Evolutionary conservation across 2,329 filamentous ascomycete genomes (phyloP).

Genomic region (Fusarium sp.): DNA sequence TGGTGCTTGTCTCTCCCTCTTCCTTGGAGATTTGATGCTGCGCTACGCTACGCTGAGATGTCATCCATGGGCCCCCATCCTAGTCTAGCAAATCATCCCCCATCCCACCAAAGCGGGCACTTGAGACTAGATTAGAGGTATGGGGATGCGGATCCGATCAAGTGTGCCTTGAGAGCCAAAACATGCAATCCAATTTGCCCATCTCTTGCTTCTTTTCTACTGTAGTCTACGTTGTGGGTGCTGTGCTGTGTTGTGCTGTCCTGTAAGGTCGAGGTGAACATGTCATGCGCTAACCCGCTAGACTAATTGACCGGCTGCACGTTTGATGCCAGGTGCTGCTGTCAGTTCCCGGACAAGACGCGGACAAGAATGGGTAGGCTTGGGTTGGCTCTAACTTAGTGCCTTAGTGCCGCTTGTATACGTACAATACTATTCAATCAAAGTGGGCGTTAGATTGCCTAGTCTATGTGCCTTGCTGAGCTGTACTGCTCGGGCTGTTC

Average conservation of each 20-base stretch:
- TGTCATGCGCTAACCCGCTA: slow-evolving; percentile 38
- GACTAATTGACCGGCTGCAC: slow-evolving; percentile 41
- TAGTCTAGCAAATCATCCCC: background rate
- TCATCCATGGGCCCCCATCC: slow-evolving; percentile 26
- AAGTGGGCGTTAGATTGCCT: no score
- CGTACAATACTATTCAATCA: background rate
- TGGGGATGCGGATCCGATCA: slow-evolving; percentile 34
- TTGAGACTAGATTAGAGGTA: background rate
- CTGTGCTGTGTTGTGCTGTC: slow-evolving; percentile 1
- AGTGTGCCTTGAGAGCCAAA: slow-evolving; percentile 15
- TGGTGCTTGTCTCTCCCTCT: background rate
- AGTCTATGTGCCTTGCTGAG: background rate
- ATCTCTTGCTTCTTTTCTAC: slow-evolving; percentile 1
- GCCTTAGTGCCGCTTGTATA: background rate
- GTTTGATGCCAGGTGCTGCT: slow-evolving; percentile 22
- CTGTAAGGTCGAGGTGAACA: slow-evolving; percentile 16
- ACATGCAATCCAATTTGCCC: slow-evolving; percentile 31
- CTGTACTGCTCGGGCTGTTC: slow-evolving; percentile 5
- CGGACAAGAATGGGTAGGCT: slow-evolving; percentile 2
- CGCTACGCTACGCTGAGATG: slow-evolving; percentile 20
- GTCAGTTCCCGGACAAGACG: slow-evolving; percentile 34
- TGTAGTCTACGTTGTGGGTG: background rate
- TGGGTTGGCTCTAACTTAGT: background rate
- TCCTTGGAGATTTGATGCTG: background rate
- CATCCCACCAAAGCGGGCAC: slow-evolving; percentile 26